phyloP scores from a whole-genome alignment of 2,329 filamentous ascomycete genomes.

The Knufia fluminis region DNA sequence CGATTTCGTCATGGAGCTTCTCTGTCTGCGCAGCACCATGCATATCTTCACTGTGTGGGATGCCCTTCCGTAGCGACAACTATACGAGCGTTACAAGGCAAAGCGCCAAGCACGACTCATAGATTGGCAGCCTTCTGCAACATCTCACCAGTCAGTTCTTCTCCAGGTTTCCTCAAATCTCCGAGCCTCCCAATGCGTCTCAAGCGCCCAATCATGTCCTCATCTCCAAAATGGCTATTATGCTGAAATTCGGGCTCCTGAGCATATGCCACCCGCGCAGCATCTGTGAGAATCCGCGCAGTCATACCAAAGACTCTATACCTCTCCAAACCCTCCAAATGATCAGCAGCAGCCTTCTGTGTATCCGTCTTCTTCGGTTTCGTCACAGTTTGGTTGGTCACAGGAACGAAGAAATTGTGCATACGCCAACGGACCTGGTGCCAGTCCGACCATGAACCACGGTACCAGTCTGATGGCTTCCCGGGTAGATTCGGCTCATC shows the following conservation, averaged over 20 bases:
- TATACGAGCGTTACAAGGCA: no score
- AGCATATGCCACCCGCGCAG: conserved; percentile 72
- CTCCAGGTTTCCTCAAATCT: conserved; percentile 41
- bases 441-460: conserved; percentile 72
- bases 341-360: conserved; percentile 32
- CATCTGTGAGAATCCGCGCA: conserved; percentile 78
- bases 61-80: no score
- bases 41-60: no score
- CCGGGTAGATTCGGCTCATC: conserved; percentile 31
- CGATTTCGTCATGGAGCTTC: no score
- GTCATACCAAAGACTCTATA: conserved; percentile 96
- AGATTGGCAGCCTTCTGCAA: conserved; percentile 35
- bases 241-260: conserved; percentile 78
- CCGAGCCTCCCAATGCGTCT: conserved; percentile 48
- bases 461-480: conserved; percentile 64
- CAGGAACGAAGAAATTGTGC: conserved; percentile 87
- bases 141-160: conserved; percentile 44
- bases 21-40: no score
- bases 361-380: conserved; percentile 41
- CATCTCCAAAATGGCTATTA: conserved; percentile 55
- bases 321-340: conserved; percentile 42
- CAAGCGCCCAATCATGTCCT: conserved; percentile 53
- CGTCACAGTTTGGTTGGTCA: conserved; percentile 59
- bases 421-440: conserved; percentile 70
- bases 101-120: conserved; percentile 19